A percentile compares a stretch with the other conserved stretches of the same genome.
Evolutionary conservation across 768 basidiomycete genomes (phyloP).

Genomic region (Arthromyces matolae): DNA sequence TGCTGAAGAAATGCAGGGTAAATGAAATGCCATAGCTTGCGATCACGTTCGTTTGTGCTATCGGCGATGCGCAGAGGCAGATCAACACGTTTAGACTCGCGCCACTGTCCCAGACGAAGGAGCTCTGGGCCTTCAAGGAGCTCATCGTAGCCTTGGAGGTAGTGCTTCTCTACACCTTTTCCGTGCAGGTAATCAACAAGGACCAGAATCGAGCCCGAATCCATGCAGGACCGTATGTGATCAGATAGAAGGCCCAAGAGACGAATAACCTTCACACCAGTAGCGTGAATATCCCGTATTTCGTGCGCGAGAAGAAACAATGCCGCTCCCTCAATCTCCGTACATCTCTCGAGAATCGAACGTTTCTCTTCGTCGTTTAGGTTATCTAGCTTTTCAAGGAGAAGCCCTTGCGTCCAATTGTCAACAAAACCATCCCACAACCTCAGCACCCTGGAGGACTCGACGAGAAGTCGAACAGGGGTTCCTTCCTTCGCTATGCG

Average conservation of each 20-base stretch:
- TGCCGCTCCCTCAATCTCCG: conserved; percentile 66
- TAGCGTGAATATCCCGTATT: conserved; percentile 43
- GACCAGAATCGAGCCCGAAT: conserved; percentile 28
- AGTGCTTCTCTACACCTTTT: conserved; percentile 38
- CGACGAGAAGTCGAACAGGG: conserved; percentile 58
- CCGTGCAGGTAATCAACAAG: conserved; percentile 55
- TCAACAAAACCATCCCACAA: conserved; percentile 76
- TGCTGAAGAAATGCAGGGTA: conserved; percentile 62
- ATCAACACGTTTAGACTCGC: conserved; percentile 50
- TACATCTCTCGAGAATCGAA: conserved; percentile 41
- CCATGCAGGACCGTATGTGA: conserved; percentile 35
- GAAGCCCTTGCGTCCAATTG: conserved; percentile 55
- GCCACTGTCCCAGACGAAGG: conserved; percentile 65
- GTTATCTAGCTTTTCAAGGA: conserved; percentile 37
- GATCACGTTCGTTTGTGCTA: conserved; percentile 63
- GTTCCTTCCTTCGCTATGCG: conserved; percentile 62
- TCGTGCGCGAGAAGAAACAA: conserved; percentile 72
- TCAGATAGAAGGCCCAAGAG: conserved; percentile 47
- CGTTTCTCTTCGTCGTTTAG: conserved; percentile 42
- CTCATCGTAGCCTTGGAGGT: conserved; percentile 63
- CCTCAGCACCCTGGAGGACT: conserved; percentile 61
- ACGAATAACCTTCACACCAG: conserved; percentile 64
- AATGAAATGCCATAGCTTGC: conserved; percentile 69
- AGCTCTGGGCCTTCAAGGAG: conserved; percentile 59
- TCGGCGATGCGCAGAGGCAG: conserved; percentile 67